phyloP scores from a whole-genome alignment of 768 basidiomycete species.

The Amanita jacksonii region DNA sequence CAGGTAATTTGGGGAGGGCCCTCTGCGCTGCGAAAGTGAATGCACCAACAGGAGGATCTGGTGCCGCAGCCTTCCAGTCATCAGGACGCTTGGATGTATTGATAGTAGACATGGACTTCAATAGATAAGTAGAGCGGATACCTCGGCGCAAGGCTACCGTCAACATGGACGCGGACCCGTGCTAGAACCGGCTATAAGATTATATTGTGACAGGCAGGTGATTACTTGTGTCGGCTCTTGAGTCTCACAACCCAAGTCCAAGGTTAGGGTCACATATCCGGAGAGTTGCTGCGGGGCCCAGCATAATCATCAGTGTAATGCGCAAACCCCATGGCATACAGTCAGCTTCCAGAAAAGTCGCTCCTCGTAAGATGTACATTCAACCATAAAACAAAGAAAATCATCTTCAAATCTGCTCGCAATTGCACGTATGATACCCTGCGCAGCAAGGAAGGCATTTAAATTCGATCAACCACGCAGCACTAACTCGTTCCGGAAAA shows the following conservation, averaged over 20 bases:
- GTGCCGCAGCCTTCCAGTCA: constrained; percentile 69
- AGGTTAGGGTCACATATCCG: constrained; percentile 9
- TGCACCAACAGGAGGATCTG: constrained; percentile 39
- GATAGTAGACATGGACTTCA: constrained; percentile 12
- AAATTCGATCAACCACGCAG: constrained; percentile 3
- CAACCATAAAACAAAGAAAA: constrained; percentile 63
- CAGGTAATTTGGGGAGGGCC: constrained; percentile 62
- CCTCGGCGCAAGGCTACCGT: background rate
- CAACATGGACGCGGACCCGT: background rate
- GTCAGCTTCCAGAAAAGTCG: constrained; percentile 57
- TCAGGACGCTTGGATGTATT: constrained; percentile 27
- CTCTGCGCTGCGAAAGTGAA: constrained; percentile 59
- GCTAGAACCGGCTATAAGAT: no score
- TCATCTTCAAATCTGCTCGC: constrained; percentile 70
- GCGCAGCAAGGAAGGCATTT: constrained; percentile 52
- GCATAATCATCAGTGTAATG: no score
- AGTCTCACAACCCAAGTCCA: constrained; percentile 1
- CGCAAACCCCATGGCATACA: background rate
- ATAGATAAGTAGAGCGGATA: background rate
- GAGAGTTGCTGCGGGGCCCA: no score
- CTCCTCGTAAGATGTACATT: constrained; percentile 80
- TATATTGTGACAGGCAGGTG: background rate
- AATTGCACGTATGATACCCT: constrained; percentile 74
- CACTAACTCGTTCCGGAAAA: constrained; percentile 8
- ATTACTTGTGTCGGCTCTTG: background rate